Base-by-base conservation (phyloP, 352 stramenopile genomes). In the Phytopythium litorale region DNA sequence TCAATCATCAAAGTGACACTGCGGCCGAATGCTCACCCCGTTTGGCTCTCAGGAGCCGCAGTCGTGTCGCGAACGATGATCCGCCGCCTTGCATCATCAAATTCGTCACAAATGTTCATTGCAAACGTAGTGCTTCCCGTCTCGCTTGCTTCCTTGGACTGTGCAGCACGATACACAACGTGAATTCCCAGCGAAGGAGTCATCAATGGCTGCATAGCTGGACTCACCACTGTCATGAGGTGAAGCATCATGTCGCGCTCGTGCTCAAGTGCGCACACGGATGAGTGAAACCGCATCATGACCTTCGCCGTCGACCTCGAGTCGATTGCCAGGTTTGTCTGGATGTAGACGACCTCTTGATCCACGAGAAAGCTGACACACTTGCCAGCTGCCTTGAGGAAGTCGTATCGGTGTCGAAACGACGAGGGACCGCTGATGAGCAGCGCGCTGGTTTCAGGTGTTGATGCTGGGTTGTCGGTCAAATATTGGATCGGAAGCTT, bases 401-500 rank as follows among this genome's bases (percentile, higher is more conserved):
- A 85, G 33, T 88, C 79, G 61, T 89, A 92, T 52, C 81, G 73
- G 33, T 88, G 71, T 4, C 77, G 83, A 57, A 89, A 92, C 0
- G 83, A 88, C 6, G 80, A 73, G 12, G 79, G 75, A 0, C 79
- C 78, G 35, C 73, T 85, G 46, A 92, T 79, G 3, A 90, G 60
- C 7, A 88, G 58, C 1, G 79, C 64, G 0, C 68, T 84, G 4
- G 74, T 72, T 46, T 88, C 79, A 16, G 80, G 62, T 19, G 72
- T 67, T 12, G 77, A 79, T 7, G 75, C 61, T 7, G 77, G 63
- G 33, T 92, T 92, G 51, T 90, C 80, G 6, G 80, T 81, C 37
- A 92, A 68, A 21, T 90, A 90, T 60, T 92, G 83, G 21, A 90
- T 78, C 0, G 83, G 80, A 13, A 92, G 64, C 32, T 81, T 84